Conservation (phyloP, 1,284 basidiomycete species). For the Fomitiporia mediterranea region DNA sequence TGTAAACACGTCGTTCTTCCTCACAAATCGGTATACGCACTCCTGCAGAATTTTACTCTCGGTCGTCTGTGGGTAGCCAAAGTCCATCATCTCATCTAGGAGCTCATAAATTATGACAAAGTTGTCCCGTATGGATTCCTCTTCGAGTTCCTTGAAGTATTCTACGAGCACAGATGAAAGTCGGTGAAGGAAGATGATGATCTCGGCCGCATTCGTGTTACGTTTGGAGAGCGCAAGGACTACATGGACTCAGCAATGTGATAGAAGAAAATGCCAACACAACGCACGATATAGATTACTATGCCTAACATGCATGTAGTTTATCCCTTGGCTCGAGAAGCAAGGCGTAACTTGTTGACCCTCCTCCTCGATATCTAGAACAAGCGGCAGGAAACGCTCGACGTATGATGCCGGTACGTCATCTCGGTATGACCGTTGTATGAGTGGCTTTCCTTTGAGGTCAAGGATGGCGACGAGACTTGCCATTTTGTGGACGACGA, state of each 20-base stretch:
- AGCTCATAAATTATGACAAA: constrained; percentile 98
- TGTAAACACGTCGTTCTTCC: constrained; percentile 1
- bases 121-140: constrained; percentile 98
- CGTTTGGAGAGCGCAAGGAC: constrained; percentile 95
- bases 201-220: constrained; percentile 94
- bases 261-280: constrained; percentile 1
- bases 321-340: constrained; percentile 90
- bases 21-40: constrained; percentile 40
- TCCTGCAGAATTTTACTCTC: constrained; percentile 99
- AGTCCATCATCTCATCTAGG: constrained; percentile 99
- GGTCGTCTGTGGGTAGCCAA: constrained; percentile 98
- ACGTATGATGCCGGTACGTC: constrained; percentile 88
- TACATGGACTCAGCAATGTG: constrained; percentile 31
- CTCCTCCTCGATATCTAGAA: constrained; percentile 98
- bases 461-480: constrained; percentile 91
- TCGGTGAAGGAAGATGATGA: constrained; percentile 95
- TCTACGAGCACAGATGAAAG: constrained; percentile 87
- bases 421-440: constrained; percentile 96
- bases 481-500: constrained; percentile 46
- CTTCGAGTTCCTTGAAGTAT: constrained; percentile 99
- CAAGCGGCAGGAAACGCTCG: constrained; percentile 90
- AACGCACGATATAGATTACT: constrained; percentile 93
- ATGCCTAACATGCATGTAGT: constrained; percentile 98
- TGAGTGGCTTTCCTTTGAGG: constrained; percentile 97
- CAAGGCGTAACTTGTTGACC: constrained; percentile 93